Evolutionary conservation across 441 rosid species (phyloP), one percentile per base, ranked within the genome.

Genomic region (Pelargonium myrrhifolium): DNA sequence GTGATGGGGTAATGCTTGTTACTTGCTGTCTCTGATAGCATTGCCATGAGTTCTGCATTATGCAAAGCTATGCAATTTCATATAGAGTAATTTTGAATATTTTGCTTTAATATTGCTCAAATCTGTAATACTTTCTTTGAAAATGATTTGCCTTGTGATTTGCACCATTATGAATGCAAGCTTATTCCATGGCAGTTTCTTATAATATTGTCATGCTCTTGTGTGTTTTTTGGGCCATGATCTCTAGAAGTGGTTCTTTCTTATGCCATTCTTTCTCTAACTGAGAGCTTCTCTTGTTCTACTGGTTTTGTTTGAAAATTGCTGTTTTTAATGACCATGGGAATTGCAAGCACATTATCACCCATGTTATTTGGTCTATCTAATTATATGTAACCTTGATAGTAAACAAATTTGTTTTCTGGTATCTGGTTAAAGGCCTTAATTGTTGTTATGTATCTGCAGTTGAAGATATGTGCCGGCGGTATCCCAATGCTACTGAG

Each of bases 401-500:
- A 58, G 31, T 11, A 14, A 58, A 21, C 62, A 9, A 9, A 9
- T 58, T 55, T 58, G 7, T 58, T 58, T 58, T 22, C 21, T 58
- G 10, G 4, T 58, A n/a, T n/a, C n/a, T n/a, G n/a, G n/a, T n/a
- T 37, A 12, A 35, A 35, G 24, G 6, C n/a, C 39, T n/a, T 70
- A 9, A 20, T 51, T 64, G 39, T 28, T 40, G 60, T 65, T 60
- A 26, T 70, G 61, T 47, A 39, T 77, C 65, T 82, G 72, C 83
- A 95, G 98, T 95, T 78, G 96, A 87, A 84, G 90, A 89, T 75
- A 85, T 95, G 88, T 95, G 97, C 78, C 77, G 9, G 45, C 87
- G 96, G 61, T 90, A 95, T 75, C 98, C 98, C 47, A 90, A 89
- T 80, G 97, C 97, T 43, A 81, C 89, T 56, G 98, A 92, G 78